phyloP scores from a whole-genome alignment of 768 basidiomycete species.

The Mycena indigotica region DNA sequence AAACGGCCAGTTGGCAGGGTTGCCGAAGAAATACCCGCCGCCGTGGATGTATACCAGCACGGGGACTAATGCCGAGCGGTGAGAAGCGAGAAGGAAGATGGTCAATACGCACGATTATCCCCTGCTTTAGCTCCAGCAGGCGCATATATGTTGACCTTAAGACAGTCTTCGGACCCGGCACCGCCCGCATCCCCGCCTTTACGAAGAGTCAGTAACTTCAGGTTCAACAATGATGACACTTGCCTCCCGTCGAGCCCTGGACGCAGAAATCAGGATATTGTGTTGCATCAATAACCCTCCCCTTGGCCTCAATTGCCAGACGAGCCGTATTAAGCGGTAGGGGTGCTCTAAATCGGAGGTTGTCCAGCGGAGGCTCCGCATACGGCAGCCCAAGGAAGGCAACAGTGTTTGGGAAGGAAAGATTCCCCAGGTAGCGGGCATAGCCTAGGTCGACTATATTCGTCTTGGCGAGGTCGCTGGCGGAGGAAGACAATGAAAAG shows the following conservation, averaged over 20 bases:
- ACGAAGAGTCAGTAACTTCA: too few relatives aligned
- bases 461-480: too few relatives aligned
- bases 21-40: conserved; percentile 62
- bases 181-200: conserved; percentile 60
- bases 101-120: conserved; percentile 44
- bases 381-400: conserved; percentile 63
- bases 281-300: conserved; percentile 51
- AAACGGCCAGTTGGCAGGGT: conserved; percentile 68
- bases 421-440: conserved; percentile 57
- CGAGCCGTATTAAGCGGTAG: conserved; percentile 53
- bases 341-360: conserved; percentile 55
- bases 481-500: not conserved
- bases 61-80: conserved; percentile 35
- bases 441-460: conserved; percentile 59
- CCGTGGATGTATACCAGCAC: conserved; percentile 54
- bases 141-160: conserved; percentile 67
- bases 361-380: conserved; percentile 58
- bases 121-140: conserved; percentile 49
- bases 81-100: not conserved
- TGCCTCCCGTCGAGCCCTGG: conserved; percentile 56
- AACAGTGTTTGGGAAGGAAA: conserved; percentile 52
- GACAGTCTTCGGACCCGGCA: conserved; percentile 66
- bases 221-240: too few relatives aligned
- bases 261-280: conserved; percentile 60
- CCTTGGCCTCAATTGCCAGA: conserved; percentile 36